Conservation (phyloP, 208 protist genomes). For the Trypanosoma cruzi region DNA sequence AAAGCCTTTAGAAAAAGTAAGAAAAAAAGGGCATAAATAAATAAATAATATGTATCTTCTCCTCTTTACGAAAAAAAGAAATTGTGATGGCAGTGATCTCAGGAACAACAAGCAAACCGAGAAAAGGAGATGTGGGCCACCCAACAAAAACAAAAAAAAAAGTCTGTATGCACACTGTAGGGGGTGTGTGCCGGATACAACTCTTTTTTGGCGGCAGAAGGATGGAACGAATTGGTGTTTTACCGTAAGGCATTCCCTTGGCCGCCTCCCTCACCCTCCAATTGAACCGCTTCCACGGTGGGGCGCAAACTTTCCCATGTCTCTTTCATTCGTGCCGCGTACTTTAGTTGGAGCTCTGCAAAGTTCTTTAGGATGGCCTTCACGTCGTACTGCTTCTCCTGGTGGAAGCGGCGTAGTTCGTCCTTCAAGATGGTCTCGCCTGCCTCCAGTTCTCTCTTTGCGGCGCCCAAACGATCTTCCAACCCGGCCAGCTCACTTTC, state of each 20-base stretch:
- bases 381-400: conserved; percentile 83
- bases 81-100: background rate
- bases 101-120: background rate
- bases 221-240: background rate
- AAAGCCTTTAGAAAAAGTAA: background rate
- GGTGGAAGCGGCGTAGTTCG: conserved; percentile 80
- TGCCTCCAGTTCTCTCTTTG: conserved; percentile 29
- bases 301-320: conserved; percentile 68
- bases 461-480: conserved; percentile 35
- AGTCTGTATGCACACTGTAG: background rate
- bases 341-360: conserved; percentile 79
- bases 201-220: background rate
- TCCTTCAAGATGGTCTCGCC: conserved; percentile 41
- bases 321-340: conserved; percentile 62
- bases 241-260: background rate
- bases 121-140: no score
- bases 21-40: background rate
- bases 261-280: conserved; percentile 5
- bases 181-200: background rate
- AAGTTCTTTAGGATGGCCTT: conserved; percentile 78
- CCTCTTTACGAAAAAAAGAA: background rate
- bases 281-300: conserved; percentile 35
- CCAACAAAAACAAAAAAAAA: background rate
- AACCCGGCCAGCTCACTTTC: conserved; percentile 34
- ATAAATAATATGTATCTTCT: background rate